Conservation (phyloP, 1,284 basidiomycete genomes). For the Psilocybe mexicana region DNA sequence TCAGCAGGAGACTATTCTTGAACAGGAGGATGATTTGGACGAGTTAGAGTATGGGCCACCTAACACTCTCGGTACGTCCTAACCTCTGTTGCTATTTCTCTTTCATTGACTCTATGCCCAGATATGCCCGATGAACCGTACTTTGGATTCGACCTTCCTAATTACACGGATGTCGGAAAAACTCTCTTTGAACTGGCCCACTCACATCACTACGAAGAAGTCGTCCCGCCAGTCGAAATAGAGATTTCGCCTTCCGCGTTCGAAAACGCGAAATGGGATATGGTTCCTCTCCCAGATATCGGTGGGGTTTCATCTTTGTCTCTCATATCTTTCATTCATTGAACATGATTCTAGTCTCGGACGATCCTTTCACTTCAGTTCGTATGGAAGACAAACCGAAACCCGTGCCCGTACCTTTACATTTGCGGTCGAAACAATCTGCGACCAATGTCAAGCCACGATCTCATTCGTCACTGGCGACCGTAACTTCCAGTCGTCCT, state of each 20-base stretch:
- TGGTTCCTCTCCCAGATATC: constrained; percentile 35
- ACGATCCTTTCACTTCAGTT: constrained; percentile 24
- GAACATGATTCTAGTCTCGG: constrained; percentile 16
- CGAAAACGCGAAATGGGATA: constrained; percentile 29
- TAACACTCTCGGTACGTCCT: constrained; percentile 56
- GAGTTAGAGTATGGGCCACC: constrained; percentile 82
- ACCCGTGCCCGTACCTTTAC: neutral
- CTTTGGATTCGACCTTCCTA: constrained; percentile 54
- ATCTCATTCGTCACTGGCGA: constrained; percentile 13
- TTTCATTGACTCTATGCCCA: constrained; percentile 23
- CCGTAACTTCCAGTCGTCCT: constrained; percentile 1
- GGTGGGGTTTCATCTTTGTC: constrained; percentile 26
- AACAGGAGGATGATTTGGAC: constrained; percentile 51
- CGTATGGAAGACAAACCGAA: constrained; percentile 11
- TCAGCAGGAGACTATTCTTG: constrained; percentile 33
- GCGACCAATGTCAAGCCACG: neutral
- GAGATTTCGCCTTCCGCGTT: constrained; percentile 22
- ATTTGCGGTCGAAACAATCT: constrained; percentile 2
- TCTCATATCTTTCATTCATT: neutral
- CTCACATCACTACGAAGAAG: constrained; percentile 40
- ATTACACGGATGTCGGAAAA: constrained; percentile 56
- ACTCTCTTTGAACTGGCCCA: constrained; percentile 43
- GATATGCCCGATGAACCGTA: constrained; percentile 55
- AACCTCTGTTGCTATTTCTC: neutral
- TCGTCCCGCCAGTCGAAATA: constrained; percentile 23